Evolutionary conservation across 495 filamentous ascomycete species (phyloP).

Genomic region (Tuber brumale): DNA sequence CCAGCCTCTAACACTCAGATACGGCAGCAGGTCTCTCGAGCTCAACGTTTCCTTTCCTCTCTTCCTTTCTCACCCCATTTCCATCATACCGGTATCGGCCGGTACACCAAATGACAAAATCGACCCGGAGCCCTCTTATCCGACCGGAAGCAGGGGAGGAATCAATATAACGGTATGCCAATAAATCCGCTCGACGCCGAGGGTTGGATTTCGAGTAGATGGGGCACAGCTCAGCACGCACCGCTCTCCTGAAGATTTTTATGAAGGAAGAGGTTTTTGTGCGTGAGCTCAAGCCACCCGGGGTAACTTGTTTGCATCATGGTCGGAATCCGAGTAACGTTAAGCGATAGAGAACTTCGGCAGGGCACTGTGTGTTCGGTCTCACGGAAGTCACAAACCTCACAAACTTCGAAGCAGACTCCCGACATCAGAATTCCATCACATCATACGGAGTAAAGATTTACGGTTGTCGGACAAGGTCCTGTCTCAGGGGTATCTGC

Average conservation of each 20-base stretch:
- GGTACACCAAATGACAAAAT: not conserved
- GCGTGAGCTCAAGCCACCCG: slow-evolving; percentile 6
- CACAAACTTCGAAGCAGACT: not conserved
- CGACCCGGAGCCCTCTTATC: not conserved
- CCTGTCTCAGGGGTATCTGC: not conserved
- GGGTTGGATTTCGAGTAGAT: not conserved
- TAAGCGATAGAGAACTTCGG: not conserved
- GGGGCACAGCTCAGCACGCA: not conserved
- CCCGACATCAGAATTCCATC: not conserved
- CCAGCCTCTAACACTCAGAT: not conserved
- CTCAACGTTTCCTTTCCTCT: not conserved
- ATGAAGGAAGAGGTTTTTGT: slow-evolving; percentile 13
- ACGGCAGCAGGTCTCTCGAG: not conserved
- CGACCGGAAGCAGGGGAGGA: not conserved
- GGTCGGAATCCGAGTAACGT: slow-evolving; percentile 17
- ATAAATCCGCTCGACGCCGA: not conserved
- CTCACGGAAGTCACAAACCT: not conserved
- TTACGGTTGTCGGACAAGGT: not conserved
- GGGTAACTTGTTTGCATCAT: slow-evolving; percentile 19
- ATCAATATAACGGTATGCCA: not conserved
- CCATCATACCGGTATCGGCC: not conserved
- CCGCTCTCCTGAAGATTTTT: slow-evolving; percentile 10
- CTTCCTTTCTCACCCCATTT: not conserved
- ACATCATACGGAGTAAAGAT: not conserved
- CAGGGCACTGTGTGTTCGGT: not conserved